A percentile compares a stretch with the other conserved stretches of the same genome.
These are phyloP conservation scores for Pleurotus salmoneostramineus DNA, from an alignment of 768 basidiomycete genomes.

Conservation along the genomic window DNA sequence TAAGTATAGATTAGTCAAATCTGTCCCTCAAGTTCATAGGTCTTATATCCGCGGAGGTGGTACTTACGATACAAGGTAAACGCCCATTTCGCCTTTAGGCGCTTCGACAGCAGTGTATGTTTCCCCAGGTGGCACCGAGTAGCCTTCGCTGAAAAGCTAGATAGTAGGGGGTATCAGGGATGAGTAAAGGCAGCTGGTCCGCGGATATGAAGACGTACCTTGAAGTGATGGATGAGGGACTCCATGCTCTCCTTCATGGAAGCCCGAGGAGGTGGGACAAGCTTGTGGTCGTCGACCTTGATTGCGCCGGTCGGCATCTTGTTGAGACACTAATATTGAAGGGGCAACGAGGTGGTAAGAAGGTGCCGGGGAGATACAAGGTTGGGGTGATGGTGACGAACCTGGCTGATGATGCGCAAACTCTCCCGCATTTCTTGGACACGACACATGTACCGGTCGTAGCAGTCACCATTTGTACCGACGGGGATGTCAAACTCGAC, in stretches of 20 bases:
- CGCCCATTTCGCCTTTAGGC: conserved; percentile 98
- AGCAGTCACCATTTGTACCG: conserved; percentile 96
- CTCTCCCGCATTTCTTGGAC: conserved; percentile 98
- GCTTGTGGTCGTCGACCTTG: conserved; percentile 97
- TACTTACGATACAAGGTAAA: conserved; percentile 91
- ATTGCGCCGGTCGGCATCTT: conserved; percentile 92
- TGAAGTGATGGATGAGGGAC: conserved; percentile 97
- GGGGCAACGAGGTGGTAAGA: neutral
- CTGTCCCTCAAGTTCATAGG: neutral
- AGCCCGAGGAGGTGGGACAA: conserved; percentile 92
- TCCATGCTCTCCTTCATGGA: conserved; percentile 99
- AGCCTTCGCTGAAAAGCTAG: conserved; percentile 94
- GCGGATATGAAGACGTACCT: conserved; percentile 38
- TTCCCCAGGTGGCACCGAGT: conserved; percentile 93
- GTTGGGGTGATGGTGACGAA: conserved; percentile 16
- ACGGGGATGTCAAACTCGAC: conserved; percentile 98
- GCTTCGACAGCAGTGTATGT: conserved; percentile 98
- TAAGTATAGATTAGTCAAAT: neutral
- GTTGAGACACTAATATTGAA: conserved; percentile 84
- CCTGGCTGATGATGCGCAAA: conserved; percentile 81
- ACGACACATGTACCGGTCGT: conserved; percentile 95
- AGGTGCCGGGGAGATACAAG: neutral
- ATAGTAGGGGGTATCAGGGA: neutral
- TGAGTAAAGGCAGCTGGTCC: neutral
- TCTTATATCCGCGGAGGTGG: neutral